Conservation (phyloP, 192 early-diverging fungal species). For the Rhizophagus clarus region DNA sequence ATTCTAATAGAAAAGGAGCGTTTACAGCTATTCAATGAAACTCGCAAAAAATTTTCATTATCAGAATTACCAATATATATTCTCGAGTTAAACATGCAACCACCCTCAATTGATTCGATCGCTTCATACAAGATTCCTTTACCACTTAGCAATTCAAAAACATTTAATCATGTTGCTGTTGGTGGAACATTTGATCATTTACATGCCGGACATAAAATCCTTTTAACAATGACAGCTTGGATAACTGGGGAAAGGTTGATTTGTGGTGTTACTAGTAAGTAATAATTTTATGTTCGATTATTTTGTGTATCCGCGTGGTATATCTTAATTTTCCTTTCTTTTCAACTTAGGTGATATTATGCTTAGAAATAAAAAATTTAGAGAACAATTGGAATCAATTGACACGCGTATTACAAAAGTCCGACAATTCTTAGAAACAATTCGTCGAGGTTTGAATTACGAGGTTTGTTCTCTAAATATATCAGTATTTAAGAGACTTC, state of each 20-base stretch:
- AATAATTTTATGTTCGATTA: background rate
- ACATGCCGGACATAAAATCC: slow-evolving; percentile 92
- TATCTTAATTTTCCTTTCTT: slow-evolving; percentile 19
- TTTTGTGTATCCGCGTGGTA: background rate
- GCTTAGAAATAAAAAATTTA: slow-evolving; percentile 71
- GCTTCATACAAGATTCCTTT: background rate
- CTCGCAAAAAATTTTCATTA: slow-evolving; percentile 10
- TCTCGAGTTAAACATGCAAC: background rate
- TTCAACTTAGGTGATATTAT: slow-evolving; percentile 55
- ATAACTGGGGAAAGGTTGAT: slow-evolving; percentile 63
- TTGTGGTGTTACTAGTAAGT: slow-evolving; percentile 76
- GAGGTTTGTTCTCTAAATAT: slow-evolving; percentile 37
- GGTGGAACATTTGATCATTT: slow-evolving; percentile 99
- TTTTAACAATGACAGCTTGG: slow-evolving; percentile 81
- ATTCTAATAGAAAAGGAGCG: background rate
- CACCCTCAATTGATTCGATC: background rate
- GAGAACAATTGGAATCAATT: slow-evolving; percentile 68
- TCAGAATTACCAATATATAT: slow-evolving; percentile 16
- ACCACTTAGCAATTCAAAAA: background rate
- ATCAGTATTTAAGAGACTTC: background rate
- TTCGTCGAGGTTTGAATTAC: slow-evolving; percentile 51
- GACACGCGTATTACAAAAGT: slow-evolving; percentile 62
- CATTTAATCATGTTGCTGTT: slow-evolving; percentile 62
- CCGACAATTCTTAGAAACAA: slow-evolving; percentile 55
- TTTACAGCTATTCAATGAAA: slow-evolving; percentile 12